phyloP scores from a whole-genome alignment of 371 early-diverging fungal species.

The Rhizopus delemar region DNA sequence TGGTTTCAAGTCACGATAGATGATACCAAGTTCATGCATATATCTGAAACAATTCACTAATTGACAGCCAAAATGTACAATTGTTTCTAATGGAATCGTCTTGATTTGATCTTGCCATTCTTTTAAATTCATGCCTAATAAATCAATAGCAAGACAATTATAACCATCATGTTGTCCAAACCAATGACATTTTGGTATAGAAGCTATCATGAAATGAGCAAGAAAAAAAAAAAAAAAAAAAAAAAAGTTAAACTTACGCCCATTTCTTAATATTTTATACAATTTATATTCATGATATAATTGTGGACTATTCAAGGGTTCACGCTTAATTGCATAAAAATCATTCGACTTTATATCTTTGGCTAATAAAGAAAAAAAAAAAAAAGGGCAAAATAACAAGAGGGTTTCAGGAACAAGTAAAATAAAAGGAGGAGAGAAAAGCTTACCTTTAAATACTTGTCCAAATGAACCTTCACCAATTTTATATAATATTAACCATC shows the following conservation, averaged over 20 bases:
- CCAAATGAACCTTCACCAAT: conserved; percentile 69
- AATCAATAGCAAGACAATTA: conserved; percentile 92
- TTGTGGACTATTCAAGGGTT: conserved; percentile 52
- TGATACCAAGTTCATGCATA: conserved; percentile 86
- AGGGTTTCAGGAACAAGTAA: conserved; percentile 9
- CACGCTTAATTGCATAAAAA: conserved; percentile 60
- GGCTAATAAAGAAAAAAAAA: conserved; percentile 24
- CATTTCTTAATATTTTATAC: conserved; percentile 53
- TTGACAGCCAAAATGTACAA: conserved; percentile 53
- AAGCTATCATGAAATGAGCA: conserved; percentile 43
- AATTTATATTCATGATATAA: conserved; percentile 55
- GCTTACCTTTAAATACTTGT: conserved; percentile 61
- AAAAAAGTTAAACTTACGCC: conserved; percentile 40
- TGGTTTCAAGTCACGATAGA: conserved; percentile 98
- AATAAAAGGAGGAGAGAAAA: conserved; percentile 7
- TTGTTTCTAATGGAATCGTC: conserved; percentile 44
- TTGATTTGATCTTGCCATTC: conserved; percentile 64
- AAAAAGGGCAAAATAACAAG: background rate
- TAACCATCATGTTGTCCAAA: conserved; percentile 90
- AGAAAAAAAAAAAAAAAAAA: background rate
- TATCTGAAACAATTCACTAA: conserved; percentile 74
- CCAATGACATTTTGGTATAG: conserved; percentile 85
- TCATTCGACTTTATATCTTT: conserved; percentile 45
- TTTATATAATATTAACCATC: conserved; percentile 59
- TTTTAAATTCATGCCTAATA: conserved; percentile 94